Percentiles rank a stretch among this genome's conserved stretches.
Evolutionary conservation across 768 basidiomycete species (phyloP).

Genomic region (Termitomyces titanicus): DNA sequence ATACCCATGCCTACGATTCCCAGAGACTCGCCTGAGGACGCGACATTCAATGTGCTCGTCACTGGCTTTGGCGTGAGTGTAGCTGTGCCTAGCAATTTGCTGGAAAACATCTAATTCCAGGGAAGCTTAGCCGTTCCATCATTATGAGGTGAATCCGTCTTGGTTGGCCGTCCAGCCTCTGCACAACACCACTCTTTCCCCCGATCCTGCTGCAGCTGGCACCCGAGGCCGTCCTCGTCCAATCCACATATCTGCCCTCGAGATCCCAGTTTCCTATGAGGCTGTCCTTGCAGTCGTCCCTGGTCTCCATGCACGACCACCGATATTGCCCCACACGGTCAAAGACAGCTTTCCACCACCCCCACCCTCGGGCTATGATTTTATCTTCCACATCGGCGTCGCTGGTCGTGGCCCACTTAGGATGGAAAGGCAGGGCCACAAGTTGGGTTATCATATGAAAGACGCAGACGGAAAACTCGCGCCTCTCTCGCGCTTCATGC

Average conservation of each 20-base stretch:
- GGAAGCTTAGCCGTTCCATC: slow-evolving; percentile 48
- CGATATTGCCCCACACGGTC: slow-evolving; percentile 39
- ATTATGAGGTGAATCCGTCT: slow-evolving; percentile 60
- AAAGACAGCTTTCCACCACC: slow-evolving; percentile 30
- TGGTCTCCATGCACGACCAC: slow-evolving; percentile 58
- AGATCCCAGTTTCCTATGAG: slow-evolving; percentile 58
- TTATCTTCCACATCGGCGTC: slow-evolving; percentile 69
- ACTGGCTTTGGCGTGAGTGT: slow-evolving; percentile 53
- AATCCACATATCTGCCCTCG: slow-evolving; percentile 57
- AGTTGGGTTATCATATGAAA: slow-evolving; percentile 66
- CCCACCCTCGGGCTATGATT: slow-evolving; percentile 55
- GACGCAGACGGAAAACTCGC: slow-evolving; percentile 59
- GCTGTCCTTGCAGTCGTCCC: slow-evolving; percentile 53
- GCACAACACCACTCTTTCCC: slow-evolving; percentile 48
- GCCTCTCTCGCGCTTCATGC: slow-evolving; percentile 39
- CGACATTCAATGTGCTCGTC: slow-evolving; percentile 41
- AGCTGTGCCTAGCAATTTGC: not conserved
- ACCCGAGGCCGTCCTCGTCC: slow-evolving; percentile 24
- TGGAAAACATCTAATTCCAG: slow-evolving; percentile 11
- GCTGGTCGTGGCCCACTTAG: slow-evolving; percentile 60
- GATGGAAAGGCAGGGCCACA: slow-evolving; percentile 65
- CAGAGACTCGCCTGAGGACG: slow-evolving; percentile 22
- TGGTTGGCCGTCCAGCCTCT: slow-evolving; percentile 67
- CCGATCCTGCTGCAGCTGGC: slow-evolving; percentile 27
- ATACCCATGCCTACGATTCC: slow-evolving; percentile 29